These are phyloP conservation scores for Xylaria arbuscula DNA, from an alignment of 2,329 filamentous ascomycete species.

Conservation along the genomic window DNA sequence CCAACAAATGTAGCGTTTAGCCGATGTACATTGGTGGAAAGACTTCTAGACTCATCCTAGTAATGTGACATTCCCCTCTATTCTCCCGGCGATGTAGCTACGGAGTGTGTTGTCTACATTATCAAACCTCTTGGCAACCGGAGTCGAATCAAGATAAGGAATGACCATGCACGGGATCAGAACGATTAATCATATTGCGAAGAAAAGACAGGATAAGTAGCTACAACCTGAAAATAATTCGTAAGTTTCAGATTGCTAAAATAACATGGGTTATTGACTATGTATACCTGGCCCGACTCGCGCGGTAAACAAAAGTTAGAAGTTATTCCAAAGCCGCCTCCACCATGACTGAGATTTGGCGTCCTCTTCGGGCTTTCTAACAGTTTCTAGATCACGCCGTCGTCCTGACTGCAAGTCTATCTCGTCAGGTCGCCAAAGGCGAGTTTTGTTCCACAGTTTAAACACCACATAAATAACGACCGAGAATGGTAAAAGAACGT, in stretches of 20 bases:
- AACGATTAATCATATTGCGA: neutral
- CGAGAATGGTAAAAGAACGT: slow-evolving; percentile 70
- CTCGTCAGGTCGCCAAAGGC: slow-evolving; percentile 60
- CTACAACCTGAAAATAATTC: neutral
- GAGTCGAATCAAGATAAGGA: neutral
- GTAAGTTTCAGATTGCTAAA: neutral
- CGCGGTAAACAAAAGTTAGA: slow-evolving; percentile 48
- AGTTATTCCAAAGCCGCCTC: slow-evolving; percentile 56
- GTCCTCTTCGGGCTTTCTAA: slow-evolving; percentile 49
- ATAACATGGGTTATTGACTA: neutral
- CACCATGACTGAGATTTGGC: slow-evolving; percentile 53
- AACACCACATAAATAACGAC: slow-evolving; percentile 66
- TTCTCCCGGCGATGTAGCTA: slow-evolving; percentile 14
- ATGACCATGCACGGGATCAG: slow-evolving; percentile 3
- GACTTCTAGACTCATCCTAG: slow-evolving; percentile 1
- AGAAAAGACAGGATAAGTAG: neutral
- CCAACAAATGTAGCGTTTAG: slow-evolving; percentile 22
- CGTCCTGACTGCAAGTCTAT: slow-evolving; percentile 68
- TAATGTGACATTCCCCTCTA: slow-evolving; percentile 31
- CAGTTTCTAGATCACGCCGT: slow-evolving; percentile 65
- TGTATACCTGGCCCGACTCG: neutral
- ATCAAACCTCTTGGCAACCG: neutral
- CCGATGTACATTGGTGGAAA: slow-evolving; percentile 36
- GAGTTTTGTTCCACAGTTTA: slow-evolving; percentile 66
- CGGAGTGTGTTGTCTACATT: neutral